A percentile compares a stretch with the other conserved stretches of the same genome.
phyloP scores from a whole-genome alignment of 78 protist genomes.

The Dictyostelium capitatum region DNA sequence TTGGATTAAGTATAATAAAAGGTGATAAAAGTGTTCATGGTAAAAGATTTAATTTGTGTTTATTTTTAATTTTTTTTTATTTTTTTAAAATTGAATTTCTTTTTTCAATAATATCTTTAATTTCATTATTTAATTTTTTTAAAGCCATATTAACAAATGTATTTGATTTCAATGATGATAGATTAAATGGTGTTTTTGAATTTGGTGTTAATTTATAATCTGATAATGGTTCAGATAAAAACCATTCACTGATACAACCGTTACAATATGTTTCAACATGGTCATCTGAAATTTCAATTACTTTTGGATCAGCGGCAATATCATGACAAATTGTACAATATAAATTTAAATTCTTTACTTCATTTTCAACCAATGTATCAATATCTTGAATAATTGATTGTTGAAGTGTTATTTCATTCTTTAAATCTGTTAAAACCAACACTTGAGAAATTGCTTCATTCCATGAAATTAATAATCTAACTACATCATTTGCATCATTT shows the following conservation, averaged over 20 bases:
- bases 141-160: not conserved
- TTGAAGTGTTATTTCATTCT: not conserved
- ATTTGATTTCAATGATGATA: not conserved
- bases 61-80: too few species aligned
- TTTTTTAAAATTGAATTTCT: not conserved
- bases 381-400: not conserved
- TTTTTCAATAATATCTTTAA: not conserved
- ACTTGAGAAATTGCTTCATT: not conserved
- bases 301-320: not conserved
- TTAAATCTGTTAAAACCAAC: not conserved
- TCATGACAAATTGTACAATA: not conserved
- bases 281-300: not conserved
- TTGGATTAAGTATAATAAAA: conserved; percentile 2
- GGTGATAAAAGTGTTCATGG: not conserved
- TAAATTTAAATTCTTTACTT: not conserved
- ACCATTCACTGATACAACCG: not conserved
- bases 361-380: not conserved
- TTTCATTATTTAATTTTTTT: not conserved
- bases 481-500: not conserved
- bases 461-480: not conserved
- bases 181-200: not conserved
- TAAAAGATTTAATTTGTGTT: not conserved
- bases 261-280: not conserved
- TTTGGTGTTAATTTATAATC: not conserved
- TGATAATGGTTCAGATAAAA: not conserved